phyloP scores from a whole-genome alignment of 805 yeast species.

The Nakazawaea holstii region DNA sequence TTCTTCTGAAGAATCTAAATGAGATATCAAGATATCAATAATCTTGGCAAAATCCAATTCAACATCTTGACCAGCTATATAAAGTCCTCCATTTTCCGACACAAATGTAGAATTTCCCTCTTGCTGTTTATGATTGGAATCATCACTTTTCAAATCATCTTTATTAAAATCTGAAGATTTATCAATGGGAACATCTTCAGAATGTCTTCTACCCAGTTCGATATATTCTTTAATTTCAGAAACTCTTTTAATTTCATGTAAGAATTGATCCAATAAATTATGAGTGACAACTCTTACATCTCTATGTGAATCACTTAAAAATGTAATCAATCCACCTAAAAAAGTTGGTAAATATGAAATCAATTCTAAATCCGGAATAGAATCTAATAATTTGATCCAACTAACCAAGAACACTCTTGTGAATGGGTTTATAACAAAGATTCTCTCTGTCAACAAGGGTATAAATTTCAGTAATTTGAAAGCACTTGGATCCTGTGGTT shows the following conservation, averaged over 20 bases:
- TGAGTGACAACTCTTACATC: slow-evolving; percentile 88
- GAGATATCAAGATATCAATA: slow-evolving; percentile 75
- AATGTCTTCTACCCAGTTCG: slow-evolving; percentile 20
- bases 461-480: slow-evolving; percentile 84
- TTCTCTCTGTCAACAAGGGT: slow-evolving; percentile 85
- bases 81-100: slow-evolving; percentile 42
- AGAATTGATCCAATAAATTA: slow-evolving; percentile 63
- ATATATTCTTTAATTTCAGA: slow-evolving; percentile 58
- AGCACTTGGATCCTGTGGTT: slow-evolving; percentile 59
- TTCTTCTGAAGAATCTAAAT: slow-evolving; percentile 65
- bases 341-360: slow-evolving; percentile 86
- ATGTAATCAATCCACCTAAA: slow-evolving; percentile 75
- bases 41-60: slow-evolving; percentile 75
- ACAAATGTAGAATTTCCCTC: slow-evolving; percentile 7
- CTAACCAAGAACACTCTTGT: slow-evolving; percentile 88
- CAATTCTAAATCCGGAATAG: slow-evolving; percentile 86
- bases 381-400: slow-evolving; percentile 90
- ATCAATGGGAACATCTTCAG: slow-evolving; percentile 14
- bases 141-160: slow-evolving; percentile 21
- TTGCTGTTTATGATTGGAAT: slow-evolving; percentile 15
- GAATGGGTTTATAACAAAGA: slow-evolving; percentile 88
- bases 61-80: slow-evolving; percentile 77
- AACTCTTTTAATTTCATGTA: slow-evolving; percentile 78
- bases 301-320: slow-evolving; percentile 74
- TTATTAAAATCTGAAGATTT: slow-evolving; percentile 16